Evolutionary conservation across 306 rosid species (phyloP).

Genomic region (Mimosa bimucronata): DNA sequence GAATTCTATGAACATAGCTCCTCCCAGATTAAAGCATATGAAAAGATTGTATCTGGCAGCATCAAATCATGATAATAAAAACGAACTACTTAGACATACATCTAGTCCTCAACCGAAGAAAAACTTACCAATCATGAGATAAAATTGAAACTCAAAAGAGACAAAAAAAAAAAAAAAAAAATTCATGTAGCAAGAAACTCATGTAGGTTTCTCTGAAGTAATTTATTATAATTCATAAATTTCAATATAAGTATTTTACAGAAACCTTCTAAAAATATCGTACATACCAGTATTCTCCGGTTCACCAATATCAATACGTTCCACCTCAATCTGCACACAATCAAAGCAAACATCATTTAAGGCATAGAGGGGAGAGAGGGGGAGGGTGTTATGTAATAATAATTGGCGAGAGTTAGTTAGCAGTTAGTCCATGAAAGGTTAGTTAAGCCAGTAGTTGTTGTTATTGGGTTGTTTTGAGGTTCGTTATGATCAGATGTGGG

Average conservation of each 20-base stretch:
- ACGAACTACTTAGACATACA: conserved; percentile 25
- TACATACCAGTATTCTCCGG: conserved; percentile 69
- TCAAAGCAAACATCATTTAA: conserved; percentile 19
- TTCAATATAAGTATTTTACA: conserved; percentile 7
- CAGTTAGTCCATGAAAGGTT: no score
- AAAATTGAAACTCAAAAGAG: neutral
- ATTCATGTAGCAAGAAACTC: neutral
- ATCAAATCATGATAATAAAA: conserved; percentile 28
- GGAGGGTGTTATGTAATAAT: no score
- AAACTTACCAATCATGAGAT: neutral
- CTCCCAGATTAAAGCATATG: conserved; percentile 13
- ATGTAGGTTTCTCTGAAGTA: neutral
- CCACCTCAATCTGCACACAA: conserved; percentile 83
- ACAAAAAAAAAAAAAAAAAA: neutral
- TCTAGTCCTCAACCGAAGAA: conserved; percentile 7
- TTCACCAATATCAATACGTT: conserved; percentile 77
- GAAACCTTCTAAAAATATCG: conserved; percentile 30
- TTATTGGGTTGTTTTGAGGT: no score
- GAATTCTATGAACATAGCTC: conserved; percentile 16
- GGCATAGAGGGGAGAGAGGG: neutral
- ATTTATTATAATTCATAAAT: neutral
- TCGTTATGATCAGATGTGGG: no score
- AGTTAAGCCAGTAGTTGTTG: no score
- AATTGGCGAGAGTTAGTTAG: no score
- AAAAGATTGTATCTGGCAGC: conserved; percentile 21